Evolutionary conservation across 179 eudicot genomes (phyloP), one percentile per base, ranked within the genome.

Genomic region (Spinacia oleracea): DNA sequence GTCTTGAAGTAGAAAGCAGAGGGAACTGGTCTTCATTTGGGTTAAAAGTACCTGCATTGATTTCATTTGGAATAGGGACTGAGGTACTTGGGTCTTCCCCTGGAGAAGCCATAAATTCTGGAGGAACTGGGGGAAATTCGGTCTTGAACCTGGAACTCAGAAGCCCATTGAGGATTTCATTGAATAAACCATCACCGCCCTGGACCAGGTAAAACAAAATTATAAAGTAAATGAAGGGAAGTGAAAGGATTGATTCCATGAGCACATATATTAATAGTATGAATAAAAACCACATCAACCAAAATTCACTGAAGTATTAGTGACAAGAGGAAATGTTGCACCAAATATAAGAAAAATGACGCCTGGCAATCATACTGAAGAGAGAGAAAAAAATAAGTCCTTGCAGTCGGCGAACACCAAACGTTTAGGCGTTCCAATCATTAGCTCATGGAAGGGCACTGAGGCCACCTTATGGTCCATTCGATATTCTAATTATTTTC

Each of bases 121-220:
- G 80, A 82, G 99, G 99, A 74, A 85, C 78, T 38, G 93, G 91
- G 35, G 97, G 98, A 70, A 73, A 90, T 80, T 91, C 87, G 82
- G 91, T 87, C 84, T 91, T 89, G 74, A 90, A 91, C 88, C 97
- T 94, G 77, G 96, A 86, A 76, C 87, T 83, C 48, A 94, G 92
- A 83, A 91, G 78, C n/a, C 97, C 99, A 74, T 93, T 96, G 27
- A 96, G 93, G 72, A 96, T 91, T 82, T 96, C 99, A 76, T 89
- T 94, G 86, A 96, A 96, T 77, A 96, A 87, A 15, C 99, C 98
- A 87, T 96, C 99, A 78, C 99, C 99, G n/a, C 99, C 99, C 99
- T 96, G 86, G 69, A 85, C 74, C 48, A 43, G 74, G 74, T 15
- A 74, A 25, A 42, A 46, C 34, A 23, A 8, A 69, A 25, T 46